Evolutionary conservation across 2,329 filamentous ascomycete species (phyloP).

Genomic region (Pseudofabraea citricarpa): DNA sequence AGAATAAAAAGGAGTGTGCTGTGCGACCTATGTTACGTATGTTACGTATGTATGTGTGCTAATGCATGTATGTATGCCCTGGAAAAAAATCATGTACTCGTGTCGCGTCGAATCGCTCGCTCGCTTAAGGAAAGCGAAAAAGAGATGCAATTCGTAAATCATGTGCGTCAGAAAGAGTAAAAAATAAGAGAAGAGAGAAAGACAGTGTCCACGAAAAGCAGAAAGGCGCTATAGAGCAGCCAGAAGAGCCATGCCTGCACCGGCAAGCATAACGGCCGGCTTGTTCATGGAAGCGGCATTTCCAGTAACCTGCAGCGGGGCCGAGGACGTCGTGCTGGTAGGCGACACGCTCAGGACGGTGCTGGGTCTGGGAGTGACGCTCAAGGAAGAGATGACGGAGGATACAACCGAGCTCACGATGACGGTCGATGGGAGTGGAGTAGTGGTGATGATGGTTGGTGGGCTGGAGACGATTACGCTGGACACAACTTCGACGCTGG

Average conservation of each 20-base stretch:
- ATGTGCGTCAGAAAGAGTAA: too few relatives aligned
- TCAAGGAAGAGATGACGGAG: constrained; percentile 8
- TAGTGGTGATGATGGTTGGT: neutral
- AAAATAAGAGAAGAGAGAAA: too few relatives aligned
- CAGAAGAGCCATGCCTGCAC: constrained; percentile 23
- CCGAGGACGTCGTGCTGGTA: constrained; percentile 5
- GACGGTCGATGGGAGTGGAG: constrained; percentile 4
- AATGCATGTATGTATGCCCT: too few relatives aligned
- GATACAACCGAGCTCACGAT: constrained; percentile 2
- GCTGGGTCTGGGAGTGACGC: neutral
- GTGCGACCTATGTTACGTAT: too few relatives aligned
- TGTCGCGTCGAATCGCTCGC: too few relatives aligned
- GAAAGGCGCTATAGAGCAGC: constrained; percentile 17
- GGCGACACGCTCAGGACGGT: neutral
- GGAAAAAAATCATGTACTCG: too few relatives aligned
- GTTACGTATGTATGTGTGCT: too few relatives aligned
- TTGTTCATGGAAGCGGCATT: constrained; percentile 18
- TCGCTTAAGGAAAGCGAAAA: too few relatives aligned
- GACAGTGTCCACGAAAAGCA: neutral
- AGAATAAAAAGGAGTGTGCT: too few relatives aligned
- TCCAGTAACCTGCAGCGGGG: constrained; percentile 14
- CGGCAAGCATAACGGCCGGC: constrained; percentile 19
- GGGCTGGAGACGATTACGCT: constrained; percentile 1
- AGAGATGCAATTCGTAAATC: too few relatives aligned
- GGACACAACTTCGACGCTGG: neutral